Evolutionary conservation across 2,329 filamentous ascomycete genomes (phyloP).

Genomic region (Sphaerulina musiva): DNA sequence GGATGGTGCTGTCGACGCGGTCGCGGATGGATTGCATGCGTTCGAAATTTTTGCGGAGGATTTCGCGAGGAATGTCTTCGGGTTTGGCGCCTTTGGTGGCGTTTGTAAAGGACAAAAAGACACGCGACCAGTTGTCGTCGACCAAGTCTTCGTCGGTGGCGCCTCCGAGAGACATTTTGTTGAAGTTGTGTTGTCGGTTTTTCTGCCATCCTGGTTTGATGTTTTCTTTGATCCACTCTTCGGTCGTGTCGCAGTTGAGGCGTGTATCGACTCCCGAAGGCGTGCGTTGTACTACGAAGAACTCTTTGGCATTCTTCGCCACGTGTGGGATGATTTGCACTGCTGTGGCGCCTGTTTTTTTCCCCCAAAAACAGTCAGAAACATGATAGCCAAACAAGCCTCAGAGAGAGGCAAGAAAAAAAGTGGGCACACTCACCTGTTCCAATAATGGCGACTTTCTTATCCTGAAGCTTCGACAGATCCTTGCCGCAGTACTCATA

Average conservation of each 20-base stretch:
- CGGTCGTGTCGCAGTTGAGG: conserved; percentile 36
- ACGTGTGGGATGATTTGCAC: conserved; percentile 39
- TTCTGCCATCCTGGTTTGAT: conserved; percentile 45
- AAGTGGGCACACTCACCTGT: conserved; percentile 2
- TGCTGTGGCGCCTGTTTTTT: conserved; percentile 4
- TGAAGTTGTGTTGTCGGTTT: conserved; percentile 43
- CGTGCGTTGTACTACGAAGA: conserved; percentile 42
- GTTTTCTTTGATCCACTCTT: conserved; percentile 33
- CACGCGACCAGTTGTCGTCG: conserved; percentile 7
- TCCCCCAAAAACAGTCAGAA: too few species aligned
- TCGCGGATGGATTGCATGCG: conserved; percentile 40
- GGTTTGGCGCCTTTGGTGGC: conserved; percentile 7
- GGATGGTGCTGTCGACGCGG: conserved; percentile 46
- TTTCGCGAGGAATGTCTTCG: conserved; percentile 15
- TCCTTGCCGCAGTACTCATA: conserved; percentile 34
- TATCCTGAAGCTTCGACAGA: conserved; percentile 16
- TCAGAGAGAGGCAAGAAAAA: too few species aligned
- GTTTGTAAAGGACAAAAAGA: too few species aligned
- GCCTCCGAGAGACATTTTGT: conserved; percentile 19
- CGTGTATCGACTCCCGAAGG: conserved; percentile 32
- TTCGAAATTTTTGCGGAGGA: conserved; percentile 22
- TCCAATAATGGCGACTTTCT: conserved; percentile 26
- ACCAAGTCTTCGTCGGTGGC: conserved; percentile 26
- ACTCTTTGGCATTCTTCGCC: conserved; percentile 33
- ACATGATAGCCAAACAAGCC: too few species aligned